These are phyloP conservation scores for Neurospora tetrasperma DNA, from an alignment of 495 filamentous ascomycete species.

Conservation along the genomic window DNA sequence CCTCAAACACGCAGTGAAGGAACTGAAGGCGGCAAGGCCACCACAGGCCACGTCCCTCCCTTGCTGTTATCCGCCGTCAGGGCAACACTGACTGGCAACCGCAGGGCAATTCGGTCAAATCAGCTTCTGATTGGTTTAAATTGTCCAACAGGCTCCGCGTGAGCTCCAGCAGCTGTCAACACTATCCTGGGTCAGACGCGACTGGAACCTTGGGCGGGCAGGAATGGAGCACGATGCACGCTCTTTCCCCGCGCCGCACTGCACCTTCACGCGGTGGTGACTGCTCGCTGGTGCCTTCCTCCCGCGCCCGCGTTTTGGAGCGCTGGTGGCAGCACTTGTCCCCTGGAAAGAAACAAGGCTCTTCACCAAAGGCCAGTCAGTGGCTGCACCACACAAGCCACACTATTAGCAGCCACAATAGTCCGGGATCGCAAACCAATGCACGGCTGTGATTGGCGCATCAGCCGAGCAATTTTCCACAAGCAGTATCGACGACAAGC, in stretches of 20 bases:
- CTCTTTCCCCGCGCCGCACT: background rate
- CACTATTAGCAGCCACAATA: background rate
- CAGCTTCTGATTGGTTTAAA: slow-evolving; percentile 26
- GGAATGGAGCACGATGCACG: background rate
- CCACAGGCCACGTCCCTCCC: slow-evolving; percentile 15
- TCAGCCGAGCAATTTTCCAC: slow-evolving; percentile 1
- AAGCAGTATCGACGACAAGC: slow-evolving; percentile 1
- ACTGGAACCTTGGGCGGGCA: background rate
- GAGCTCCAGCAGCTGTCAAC: background rate
- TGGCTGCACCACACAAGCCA: slow-evolving; percentile 4
- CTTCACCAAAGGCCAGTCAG: background rate
- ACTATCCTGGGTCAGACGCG: background rate
- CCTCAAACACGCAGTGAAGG: slow-evolving; percentile 18
- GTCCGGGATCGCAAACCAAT: background rate
- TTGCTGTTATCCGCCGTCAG: slow-evolving; percentile 10
- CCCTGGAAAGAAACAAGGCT: background rate
- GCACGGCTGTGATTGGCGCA: background rate
- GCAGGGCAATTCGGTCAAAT: slow-evolving; percentile 29
- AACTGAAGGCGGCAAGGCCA: slow-evolving; percentile 3
- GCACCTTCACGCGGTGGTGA: background rate
- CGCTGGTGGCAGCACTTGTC: background rate
- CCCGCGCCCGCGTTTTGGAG: background rate
- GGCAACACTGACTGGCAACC: slow-evolving; percentile 37
- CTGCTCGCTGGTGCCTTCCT: background rate
- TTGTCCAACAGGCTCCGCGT: background rate